Percentiles rank a stretch among this genome's conserved stretches.
phyloP scores from a whole-genome alignment of 2,329 filamentous ascomycete genomes.

The Claviceps cyperi region DNA sequence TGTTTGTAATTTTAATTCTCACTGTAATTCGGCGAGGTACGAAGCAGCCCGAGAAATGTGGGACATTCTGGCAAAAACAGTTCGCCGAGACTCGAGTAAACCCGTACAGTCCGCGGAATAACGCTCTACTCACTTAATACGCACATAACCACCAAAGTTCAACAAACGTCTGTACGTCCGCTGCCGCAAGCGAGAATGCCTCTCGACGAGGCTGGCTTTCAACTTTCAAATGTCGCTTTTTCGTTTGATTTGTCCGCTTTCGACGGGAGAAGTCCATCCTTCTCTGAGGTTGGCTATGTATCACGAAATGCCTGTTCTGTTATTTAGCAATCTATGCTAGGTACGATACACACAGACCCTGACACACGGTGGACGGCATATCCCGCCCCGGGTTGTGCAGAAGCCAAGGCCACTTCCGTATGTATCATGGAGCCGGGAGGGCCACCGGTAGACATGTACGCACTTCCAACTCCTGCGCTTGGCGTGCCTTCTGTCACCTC shows the following conservation, averaged over 20 bases:
- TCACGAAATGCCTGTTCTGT: not conserved
- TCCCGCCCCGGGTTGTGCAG: not conserved
- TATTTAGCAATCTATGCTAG: not conserved
- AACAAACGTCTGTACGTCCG: conserved; percentile 2
- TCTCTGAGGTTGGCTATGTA: not conserved
- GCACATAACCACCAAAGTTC: too few relatives aligned
- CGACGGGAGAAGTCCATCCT: not conserved
- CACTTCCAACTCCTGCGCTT: not conserved
- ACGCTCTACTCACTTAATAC: too few relatives aligned
- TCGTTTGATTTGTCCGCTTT: conserved; percentile 2
- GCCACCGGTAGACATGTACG: too few relatives aligned
- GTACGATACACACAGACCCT: not conserved
- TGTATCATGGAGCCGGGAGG: not conserved
- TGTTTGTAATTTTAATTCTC: too few relatives aligned
- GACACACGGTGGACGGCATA: conserved; percentile 1
- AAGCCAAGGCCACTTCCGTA: not conserved
- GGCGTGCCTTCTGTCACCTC: not conserved
- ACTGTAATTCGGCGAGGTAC: too few relatives aligned
- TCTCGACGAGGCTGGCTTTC: conserved; percentile 1
- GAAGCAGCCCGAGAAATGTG: too few relatives aligned
- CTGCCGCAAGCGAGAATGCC: conserved; percentile 7
- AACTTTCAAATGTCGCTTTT: not conserved
- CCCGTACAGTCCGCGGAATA: too few relatives aligned
- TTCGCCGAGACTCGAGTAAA: too few relatives aligned
- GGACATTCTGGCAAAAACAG: too few relatives aligned